Conservation (phyloP, 257 asterid species). For the Capsicum chinense region DNA sequence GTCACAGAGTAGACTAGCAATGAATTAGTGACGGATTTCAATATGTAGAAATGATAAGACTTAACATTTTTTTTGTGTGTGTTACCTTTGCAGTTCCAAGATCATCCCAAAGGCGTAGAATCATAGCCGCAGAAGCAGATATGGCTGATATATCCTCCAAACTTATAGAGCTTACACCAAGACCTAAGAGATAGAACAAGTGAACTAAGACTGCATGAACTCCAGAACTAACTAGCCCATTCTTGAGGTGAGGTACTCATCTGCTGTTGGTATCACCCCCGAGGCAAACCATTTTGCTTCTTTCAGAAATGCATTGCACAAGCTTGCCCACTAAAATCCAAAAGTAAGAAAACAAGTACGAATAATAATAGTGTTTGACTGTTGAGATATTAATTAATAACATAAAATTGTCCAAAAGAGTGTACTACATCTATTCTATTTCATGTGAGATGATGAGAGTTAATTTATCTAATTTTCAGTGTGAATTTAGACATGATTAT, state of each 20-base stretch:
- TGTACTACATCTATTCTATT: too few relatives aligned
- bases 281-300: constrained; percentile 59
- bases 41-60: too few relatives aligned
- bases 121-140: constrained; percentile 42
- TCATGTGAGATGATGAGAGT: too few relatives aligned
- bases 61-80: neutral
- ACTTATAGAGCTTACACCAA: constrained; percentile 19
- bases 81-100: constrained; percentile 52
- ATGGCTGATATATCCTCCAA: constrained; percentile 31
- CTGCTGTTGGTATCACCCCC: constrained; percentile 31
- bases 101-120: constrained; percentile 37
- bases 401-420: too few relatives aligned
- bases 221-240: constrained; percentile 56
- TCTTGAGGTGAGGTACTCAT: constrained; percentile 49
- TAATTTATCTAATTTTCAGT: too few relatives aligned
- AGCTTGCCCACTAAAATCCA: constrained; percentile 51
- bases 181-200: constrained; percentile 44
- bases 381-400: too few relatives aligned
- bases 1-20: too few relatives aligned
- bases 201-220: constrained; percentile 39
- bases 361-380: too few relatives aligned
- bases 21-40: too few relatives aligned
- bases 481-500: too few relatives aligned
- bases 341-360: neutral
- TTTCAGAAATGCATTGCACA: constrained; percentile 54